phyloP scores from a whole-genome alignment of 73 alveolate species.

The Effrenium voratum region DNA sequence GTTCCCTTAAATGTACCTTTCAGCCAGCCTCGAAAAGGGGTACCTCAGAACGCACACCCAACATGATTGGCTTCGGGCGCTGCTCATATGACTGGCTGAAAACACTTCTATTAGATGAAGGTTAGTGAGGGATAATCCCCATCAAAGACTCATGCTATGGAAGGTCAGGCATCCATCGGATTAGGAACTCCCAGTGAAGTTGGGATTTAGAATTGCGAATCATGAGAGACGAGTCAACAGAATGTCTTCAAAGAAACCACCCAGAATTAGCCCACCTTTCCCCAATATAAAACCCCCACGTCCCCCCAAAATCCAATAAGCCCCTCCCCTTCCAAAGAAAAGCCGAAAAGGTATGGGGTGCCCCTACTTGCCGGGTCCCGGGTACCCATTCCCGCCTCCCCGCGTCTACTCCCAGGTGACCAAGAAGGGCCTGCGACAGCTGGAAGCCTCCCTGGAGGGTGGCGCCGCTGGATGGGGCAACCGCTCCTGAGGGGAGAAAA shows the following conservation, averaged over 20 bases:
- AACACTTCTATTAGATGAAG: too few species aligned
- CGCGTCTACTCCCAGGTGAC: not conserved
- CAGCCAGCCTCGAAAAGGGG: too few species aligned
- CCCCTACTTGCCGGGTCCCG: not conserved
- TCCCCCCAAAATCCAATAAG: not conserved
- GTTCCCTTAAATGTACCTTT: too few species aligned
- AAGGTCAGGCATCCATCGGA: too few species aligned
- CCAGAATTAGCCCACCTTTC: not conserved
- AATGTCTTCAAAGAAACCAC: not conserved
- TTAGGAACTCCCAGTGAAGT: too few species aligned
- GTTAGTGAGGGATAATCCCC: too few species aligned
- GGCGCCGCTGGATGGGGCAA: slow-evolving; percentile 70
- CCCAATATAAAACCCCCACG: not conserved
- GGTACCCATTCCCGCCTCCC: not conserved
- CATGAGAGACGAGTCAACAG: not conserved
- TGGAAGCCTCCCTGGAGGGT: not conserved
- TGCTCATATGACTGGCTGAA: too few species aligned
- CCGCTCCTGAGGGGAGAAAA: too few species aligned
- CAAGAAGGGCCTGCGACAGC: slow-evolving; percentile 12
- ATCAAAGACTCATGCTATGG: too few species aligned
- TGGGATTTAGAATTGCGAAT: too few species aligned
- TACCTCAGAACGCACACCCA: too few species aligned
- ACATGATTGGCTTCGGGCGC: too few species aligned
- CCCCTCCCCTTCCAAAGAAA: not conserved
- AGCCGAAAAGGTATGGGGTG: not conserved